Evolutionary conservation across 352 stramenopile genomes (phyloP), one percentile per base, ranked within the genome.

Genomic region (Globisporangium perplexum): DNA sequence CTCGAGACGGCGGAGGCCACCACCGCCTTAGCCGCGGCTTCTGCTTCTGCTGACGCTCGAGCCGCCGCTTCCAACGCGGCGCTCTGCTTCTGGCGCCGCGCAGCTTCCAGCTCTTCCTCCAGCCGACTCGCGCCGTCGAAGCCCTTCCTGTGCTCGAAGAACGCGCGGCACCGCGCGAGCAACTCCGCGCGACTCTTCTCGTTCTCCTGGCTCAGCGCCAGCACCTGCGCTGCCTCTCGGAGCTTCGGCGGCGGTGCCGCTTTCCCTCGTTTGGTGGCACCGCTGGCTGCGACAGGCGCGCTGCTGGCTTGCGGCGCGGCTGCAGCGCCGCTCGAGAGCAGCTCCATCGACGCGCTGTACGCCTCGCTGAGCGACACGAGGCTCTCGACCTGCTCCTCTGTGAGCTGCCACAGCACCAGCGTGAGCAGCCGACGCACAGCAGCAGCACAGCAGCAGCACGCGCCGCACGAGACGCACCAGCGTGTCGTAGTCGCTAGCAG

Each of bases 101-200:
- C 26, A 17, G 17, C 46, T 6, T 50, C 24, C 3, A 39, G 8
- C 20, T 30, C 41, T 24, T 48, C 18, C 45, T 48, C 35, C 24
- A 59, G 18, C 5, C 18, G 30, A 30, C 24, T 14, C 33, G 22
- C 18, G 23, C 15, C 26, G 15, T 23, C 18, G 8, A 31, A 24
- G 11, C 44, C 36, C 15, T 38, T 53, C 17, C 44, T 50, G 36
- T 35, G 22, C 12, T 50, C 42, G 23, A 62, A 30, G 17, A 52
- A 62, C 41, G 42, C 28, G 18, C 45, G 48, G 0, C 55, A 28
- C 7, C 44, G 43, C 4, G 31, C 22, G 7, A 62, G 33, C 17
- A 62, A 33, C 48, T 51, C 55, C 8, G 18, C 17, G 12, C 55
- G 47, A n/a, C 42, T 50, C 48, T 50, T 56, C 31, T 50, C 55